These are phyloP conservation scores for Hyaloraphidium curvatum DNA, from an alignment of 192 early-diverging fungal species.

Conservation along the genomic window DNA sequence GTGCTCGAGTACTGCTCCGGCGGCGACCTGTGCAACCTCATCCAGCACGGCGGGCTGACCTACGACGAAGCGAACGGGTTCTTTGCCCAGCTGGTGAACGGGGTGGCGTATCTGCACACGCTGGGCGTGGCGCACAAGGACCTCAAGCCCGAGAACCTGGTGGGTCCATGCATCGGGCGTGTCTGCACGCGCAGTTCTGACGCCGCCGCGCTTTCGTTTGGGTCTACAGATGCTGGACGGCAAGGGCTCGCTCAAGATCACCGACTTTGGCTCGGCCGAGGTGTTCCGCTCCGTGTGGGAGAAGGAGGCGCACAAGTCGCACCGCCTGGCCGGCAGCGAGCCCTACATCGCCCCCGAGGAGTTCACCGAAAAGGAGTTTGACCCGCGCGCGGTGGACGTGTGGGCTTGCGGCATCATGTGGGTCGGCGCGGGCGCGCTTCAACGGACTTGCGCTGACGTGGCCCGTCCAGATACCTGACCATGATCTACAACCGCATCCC, in stretches of 20 bases:
- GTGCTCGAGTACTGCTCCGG: conserved; percentile 25
- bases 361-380: conserved; percentile 5
- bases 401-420: conserved; percentile 16
- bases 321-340: conserved; percentile 2
- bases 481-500: conserved; percentile 15
- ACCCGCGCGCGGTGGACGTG: conserved; percentile 3
- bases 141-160: conserved; percentile 65
- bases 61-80: background rate
- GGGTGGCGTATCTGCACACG: conserved; percentile 38
- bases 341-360: conserved; percentile 9
- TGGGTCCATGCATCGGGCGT: background rate
- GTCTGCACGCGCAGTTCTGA: background rate
- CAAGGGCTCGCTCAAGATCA: conserved; percentile 1
- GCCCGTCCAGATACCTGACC: conserved; percentile 8
- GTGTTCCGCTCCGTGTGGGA: conserved; percentile 5
- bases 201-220: background rate
- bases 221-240: conserved; percentile 1
- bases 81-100: conserved; percentile 5
- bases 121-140: conserved; percentile 54
- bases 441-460: background rate
- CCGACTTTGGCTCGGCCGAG: conserved; percentile 8
- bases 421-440: conserved; percentile 1
- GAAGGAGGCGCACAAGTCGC: conserved; percentile 14
- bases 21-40: conserved; percentile 4
- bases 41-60: conserved; percentile 2